A percentile compares a stretch with the other conserved stretches of the same genome.
phyloP scores from a whole-genome alignment of 2,329 filamentous ascomycete genomes.

The Beauveria asiatica region DNA sequence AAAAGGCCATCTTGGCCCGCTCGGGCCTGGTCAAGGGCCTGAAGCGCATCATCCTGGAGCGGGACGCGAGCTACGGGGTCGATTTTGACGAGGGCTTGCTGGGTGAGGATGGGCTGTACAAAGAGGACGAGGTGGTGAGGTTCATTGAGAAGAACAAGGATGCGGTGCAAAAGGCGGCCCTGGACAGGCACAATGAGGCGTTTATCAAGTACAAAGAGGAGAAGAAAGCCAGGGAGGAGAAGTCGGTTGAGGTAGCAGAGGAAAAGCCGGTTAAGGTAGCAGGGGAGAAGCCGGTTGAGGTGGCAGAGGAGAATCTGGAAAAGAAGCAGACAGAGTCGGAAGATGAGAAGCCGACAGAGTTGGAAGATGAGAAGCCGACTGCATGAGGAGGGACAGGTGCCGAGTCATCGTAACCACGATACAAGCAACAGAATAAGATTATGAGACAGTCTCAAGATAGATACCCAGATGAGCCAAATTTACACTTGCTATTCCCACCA shows the following conservation, averaged over 20 bases:
- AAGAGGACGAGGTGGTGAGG: constrained; percentile 29
- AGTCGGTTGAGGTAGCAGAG: background rate
- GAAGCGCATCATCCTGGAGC: constrained; percentile 41
- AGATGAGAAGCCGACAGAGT: background rate
- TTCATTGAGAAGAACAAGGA: constrained; percentile 35
- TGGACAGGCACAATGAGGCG: constrained; percentile 17
- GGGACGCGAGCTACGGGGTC: constrained; percentile 31
- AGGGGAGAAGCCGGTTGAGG: background rate
- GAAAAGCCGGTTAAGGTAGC: background rate
- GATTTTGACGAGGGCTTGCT: constrained; percentile 20
- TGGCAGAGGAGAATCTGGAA: too few relatives aligned
- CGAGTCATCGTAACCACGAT: too few relatives aligned
- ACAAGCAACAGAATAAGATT: too few relatives aligned
- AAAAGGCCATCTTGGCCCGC: constrained; percentile 22
- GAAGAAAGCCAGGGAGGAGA: background rate
- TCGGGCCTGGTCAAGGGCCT: constrained; percentile 32
- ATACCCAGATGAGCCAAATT: background rate
- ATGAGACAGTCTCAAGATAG: background rate
- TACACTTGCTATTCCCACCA: background rate
- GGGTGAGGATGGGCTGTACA: constrained; percentile 33
- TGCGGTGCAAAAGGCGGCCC: constrained; percentile 27
- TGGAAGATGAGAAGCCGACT: too few relatives aligned
- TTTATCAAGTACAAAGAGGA: constrained; percentile 10
- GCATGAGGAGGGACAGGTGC: too few relatives aligned
- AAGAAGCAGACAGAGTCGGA: background rate